Evolutionary conservation across 371 early-diverging fungal genomes (phyloP), one percentile per base, ranked within the genome.

Genomic region (Mucor racemosus): DNA sequence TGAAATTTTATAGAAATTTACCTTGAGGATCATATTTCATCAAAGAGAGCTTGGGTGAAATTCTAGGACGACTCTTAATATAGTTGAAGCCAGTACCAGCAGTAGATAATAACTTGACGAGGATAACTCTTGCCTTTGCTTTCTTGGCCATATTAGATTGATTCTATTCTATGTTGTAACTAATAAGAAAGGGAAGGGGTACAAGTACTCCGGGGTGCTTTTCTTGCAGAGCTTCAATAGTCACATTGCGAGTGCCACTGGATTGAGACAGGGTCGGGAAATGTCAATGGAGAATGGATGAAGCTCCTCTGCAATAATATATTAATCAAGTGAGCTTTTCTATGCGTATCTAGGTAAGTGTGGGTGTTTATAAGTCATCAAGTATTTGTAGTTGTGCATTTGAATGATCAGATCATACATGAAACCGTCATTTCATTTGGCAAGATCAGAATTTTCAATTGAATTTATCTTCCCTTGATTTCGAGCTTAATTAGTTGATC

Each of bases 51-150:
- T 91, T 91, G 38, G 93, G 85, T 14, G 86, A 82, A 50, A 87
- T 84, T 74, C 94, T 84, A 59, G 93, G 93, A 42, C 94, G 86
- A 60, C 83, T 81, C 71, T 89, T 90, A 26, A 91, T 87, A 70
- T 93, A 93, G 66, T 91, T 93, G 78, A 79, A 93, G 26, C 94
- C 94, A 7, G 94, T 94, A 58, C 91, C 89, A 40, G 94, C 94
- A 17, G 90, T 82, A 46, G 92, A 91, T 69, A 93, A 78, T 72
- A 94, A 72, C 73, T 90, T 90, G 50, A 94, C 93, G 64, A 94
- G 82, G 61, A 92, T 89, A 55, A 86, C 89, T 77, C 94, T 88
- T 77, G 94, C 90, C 80, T 92, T 94, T 66, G 92, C 88, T 77
- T 93, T 94, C 74, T 91, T 92, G 39, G 92, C 92, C 94, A 94